A percentile compares a stretch with the other conserved stretches of the same genome.
Conservation (phyloP, 495 filamentous ascomycete genomes). For the Hypomontagnella submonticulosa region DNA sequence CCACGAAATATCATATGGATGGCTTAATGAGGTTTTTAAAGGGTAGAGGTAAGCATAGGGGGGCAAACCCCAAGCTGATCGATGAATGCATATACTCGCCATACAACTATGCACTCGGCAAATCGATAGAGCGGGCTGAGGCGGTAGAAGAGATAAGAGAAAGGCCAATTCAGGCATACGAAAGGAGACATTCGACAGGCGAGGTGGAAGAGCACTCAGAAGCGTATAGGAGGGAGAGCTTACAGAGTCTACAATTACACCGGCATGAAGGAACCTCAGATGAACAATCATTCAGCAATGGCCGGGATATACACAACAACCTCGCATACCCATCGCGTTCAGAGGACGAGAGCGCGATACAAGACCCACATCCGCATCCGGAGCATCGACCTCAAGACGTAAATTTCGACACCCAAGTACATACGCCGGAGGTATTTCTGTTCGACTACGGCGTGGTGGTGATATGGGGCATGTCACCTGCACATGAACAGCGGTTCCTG, state of each 20-base stretch:
- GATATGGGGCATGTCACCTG: constrained; percentile 96
- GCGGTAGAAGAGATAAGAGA: constrained; percentile 49
- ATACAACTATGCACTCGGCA: constrained; percentile 73
- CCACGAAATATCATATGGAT: constrained; percentile 88
- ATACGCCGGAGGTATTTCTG: constrained; percentile 92
- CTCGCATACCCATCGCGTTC: constrained; percentile 39
- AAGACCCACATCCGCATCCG: constrained; percentile 38
- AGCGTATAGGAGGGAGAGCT: constrained; percentile 36
- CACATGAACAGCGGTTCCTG: constrained; percentile 86
- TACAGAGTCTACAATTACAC: constrained; percentile 35
- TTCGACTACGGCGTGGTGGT: constrained; percentile 99
- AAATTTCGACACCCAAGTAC: constrained; percentile 79
- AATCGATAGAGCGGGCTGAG: constrained; percentile 50
- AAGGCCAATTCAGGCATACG: constrained; percentile 57
- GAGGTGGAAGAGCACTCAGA: constrained; percentile 47
- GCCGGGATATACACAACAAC: constrained; percentile 46
- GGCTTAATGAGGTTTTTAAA: constrained; percentile 90
- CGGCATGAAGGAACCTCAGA: constrained; percentile 33
- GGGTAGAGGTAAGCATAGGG: constrained; percentile 75
- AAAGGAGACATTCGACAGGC: constrained; percentile 69
- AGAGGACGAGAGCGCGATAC: constrained; percentile 43
- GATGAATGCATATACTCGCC: constrained; percentile 98
- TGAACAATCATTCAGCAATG: constrained; percentile 31
- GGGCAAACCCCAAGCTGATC: constrained; percentile 86
- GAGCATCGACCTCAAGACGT: constrained; percentile 39